These are phyloP conservation scores for Boletus speciosus DNA, from an alignment of 768 basidiomycete genomes.

Conservation along the genomic window DNA sequence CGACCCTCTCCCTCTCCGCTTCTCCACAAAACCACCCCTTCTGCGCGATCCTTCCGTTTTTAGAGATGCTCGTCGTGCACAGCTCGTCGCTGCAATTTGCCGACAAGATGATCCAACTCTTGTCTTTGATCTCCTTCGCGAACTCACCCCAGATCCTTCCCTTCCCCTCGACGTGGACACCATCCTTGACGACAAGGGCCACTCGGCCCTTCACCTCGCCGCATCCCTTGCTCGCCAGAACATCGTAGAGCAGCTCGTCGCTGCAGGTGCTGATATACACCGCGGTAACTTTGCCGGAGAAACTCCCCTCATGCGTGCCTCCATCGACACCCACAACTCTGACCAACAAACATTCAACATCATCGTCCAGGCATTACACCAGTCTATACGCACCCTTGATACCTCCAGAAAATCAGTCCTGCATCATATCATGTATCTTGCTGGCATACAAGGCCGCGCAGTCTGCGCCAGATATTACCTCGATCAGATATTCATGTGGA, in stretches of 20 bases:
- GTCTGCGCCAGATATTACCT: constrained; percentile 86
- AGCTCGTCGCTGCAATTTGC: constrained; percentile 63
- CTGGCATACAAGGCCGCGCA: constrained; percentile 87
- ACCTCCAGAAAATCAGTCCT: constrained; percentile 80
- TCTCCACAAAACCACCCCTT: constrained; percentile 62
- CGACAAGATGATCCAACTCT: constrained; percentile 63
- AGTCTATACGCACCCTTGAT: constrained; percentile 85
- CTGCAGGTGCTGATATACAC: constrained; percentile 79
- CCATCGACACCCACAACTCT: constrained; percentile 82
- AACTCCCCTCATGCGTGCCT: constrained; percentile 89
- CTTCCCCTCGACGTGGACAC: constrained; percentile 60
- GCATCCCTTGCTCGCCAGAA: constrained; percentile 75
- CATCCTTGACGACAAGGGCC: constrained; percentile 92
- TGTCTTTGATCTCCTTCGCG: constrained; percentile 64
- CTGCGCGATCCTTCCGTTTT: constrained; percentile 53
- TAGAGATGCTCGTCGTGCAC: constrained; percentile 53
- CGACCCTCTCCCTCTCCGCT: constrained; percentile 50
- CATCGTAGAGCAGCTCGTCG: constrained; percentile 67
- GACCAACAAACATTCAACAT: constrained; percentile 72
- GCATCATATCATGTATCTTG: constrained; percentile 88
- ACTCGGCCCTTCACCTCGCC: constrained; percentile 92
- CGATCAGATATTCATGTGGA: constrained; percentile 82
- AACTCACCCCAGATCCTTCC: constrained; percentile 46
- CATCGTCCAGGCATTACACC: constrained; percentile 61
- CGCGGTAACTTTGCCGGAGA: constrained; percentile 93